These are phyloP conservation scores for Acorus gramineus DNA, from an alignment of 106 monocot genomes.

Conservation along the genomic window DNA sequence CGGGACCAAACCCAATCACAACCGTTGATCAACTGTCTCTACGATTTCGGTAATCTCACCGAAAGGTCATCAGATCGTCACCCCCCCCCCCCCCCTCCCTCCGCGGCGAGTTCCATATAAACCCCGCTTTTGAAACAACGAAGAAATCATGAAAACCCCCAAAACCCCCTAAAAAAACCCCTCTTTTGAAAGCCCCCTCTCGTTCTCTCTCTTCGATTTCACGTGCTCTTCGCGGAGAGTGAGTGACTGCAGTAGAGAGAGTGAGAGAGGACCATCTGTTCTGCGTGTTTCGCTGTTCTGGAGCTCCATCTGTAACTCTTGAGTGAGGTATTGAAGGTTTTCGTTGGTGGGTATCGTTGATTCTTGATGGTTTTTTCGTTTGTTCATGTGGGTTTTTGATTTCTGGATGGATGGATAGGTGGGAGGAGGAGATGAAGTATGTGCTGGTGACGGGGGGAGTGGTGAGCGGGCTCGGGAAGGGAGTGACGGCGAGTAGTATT, in stretches of 20 bases:
- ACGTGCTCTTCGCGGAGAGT: neutral
- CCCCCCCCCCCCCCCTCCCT: no score
- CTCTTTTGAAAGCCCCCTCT: neutral
- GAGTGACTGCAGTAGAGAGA: neutral
- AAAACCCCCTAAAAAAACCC: no score
- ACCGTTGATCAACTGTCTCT: no score
- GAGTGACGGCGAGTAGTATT: conserved; percentile 49
- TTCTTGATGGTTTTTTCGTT: no score
- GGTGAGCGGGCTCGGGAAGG: conserved; percentile 46
- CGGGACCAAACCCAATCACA: no score
- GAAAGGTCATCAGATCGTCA: no score
- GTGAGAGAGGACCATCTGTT: neutral
- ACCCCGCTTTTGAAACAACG: no score
- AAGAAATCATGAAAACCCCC: no score
- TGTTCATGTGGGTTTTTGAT: neutral
- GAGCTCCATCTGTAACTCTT: neutral
- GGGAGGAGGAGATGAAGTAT: conserved; percentile 36
- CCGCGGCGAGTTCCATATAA: no score
- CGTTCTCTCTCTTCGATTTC: neutral
- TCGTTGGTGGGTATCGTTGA: no score
- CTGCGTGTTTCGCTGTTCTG: neutral
- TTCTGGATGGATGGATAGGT: neutral
- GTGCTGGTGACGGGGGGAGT: conserved; percentile 48
- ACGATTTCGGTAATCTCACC: no score
- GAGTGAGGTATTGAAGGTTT: neutral